Evolutionary conservation across 202 grass and related monocot species (phyloP), one percentile per base, ranked within the genome.

Genomic region (Brachypodium distachyon): DNA sequence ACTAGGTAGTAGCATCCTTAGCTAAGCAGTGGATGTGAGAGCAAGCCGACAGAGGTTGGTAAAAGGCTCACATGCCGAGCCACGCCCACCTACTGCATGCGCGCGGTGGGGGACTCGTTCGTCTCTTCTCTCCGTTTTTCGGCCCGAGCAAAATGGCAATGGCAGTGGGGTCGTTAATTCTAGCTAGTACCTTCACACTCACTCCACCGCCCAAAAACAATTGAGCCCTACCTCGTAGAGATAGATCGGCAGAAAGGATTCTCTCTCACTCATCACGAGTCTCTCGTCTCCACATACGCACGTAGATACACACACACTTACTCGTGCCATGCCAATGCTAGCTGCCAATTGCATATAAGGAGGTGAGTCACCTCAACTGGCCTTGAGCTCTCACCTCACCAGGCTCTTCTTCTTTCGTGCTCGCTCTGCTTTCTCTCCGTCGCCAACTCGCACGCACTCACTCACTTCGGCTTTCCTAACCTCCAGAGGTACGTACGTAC

Each of bases 401-500:
- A 60, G 1, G 36, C 29, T 1, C 14, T 14, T 13, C 11, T 19
- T 16, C 13, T 11, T 25, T n/a, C n/a, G n/a, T n/a, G n/a, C n/a
- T n/a, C n/a, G 22, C 6, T 42, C 28, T 34, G 60, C 43, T 42
- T 14, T 55, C 6, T 75, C 80, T 41, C 37, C 41, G 18, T 67
- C 59, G 16, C 42, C 81, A 16, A 19, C 62, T 77, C 61, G 29
- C 4, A n/a, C n/a, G n/a, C n/a, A n/a, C n/a, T n/a, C n/a, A n/a
- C n/a, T n/a, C n/a, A n/a, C n/a, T n/a, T n/a, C n/a, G n/a, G n/a
- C 37, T 57, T 59, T 52, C 49, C 62, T 70, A 71, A 56, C 39
- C 73, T 69, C 62, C 77, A 19, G 70, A 88, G 86, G 86, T 88
- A 88, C 18, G 85, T 70, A 54, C 36, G 22, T 16, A n/a, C n/a